phyloP scores from a whole-genome alignment of 2,329 filamentous ascomycete genomes.

The Exophiala sp. region DNA sequence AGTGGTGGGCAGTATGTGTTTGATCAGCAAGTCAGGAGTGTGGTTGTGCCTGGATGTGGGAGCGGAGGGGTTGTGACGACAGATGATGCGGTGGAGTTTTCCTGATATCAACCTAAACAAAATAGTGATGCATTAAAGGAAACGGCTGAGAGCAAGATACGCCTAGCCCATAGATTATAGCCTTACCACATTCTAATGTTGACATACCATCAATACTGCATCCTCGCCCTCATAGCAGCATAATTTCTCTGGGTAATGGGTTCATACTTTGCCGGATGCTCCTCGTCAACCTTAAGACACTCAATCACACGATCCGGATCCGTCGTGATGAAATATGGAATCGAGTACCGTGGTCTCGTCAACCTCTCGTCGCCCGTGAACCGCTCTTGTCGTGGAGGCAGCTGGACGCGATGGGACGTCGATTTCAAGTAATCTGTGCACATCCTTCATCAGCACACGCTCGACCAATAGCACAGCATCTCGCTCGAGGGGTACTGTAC shows the following conservation, averaged over 20 bases:
- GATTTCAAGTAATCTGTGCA: slow-evolving; percentile 48
- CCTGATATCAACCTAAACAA: too few relatives aligned
- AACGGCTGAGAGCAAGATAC: too few relatives aligned
- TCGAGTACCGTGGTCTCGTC: slow-evolving; percentile 55
- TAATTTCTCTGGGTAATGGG: slow-evolving; percentile 45
- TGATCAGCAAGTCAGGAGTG: slow-evolving; percentile 4
- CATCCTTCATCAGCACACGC: neutral
- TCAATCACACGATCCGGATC: slow-evolving; percentile 51
- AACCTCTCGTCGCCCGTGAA: slow-evolving; percentile 40
- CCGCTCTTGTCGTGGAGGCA: slow-evolving; percentile 42
- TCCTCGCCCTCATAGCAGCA: slow-evolving; percentile 35
- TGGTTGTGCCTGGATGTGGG: slow-evolving; percentile 9
- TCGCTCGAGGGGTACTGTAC: too few relatives aligned
- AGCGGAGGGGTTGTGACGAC: slow-evolving; percentile 7
- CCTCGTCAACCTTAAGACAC: slow-evolving; percentile 45
- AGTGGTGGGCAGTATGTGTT: slow-evolving; percentile 44
- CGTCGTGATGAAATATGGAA: slow-evolving; percentile 57
- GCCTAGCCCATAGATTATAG: too few relatives aligned
- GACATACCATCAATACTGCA: slow-evolving; percentile 29
- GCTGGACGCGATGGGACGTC: slow-evolving; percentile 52
- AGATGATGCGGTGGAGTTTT: slow-evolving; percentile 1
- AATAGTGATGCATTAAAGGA: too few relatives aligned
- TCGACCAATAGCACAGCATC: too few relatives aligned
- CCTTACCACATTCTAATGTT: too few relatives aligned
- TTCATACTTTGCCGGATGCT: slow-evolving; percentile 49